These are phyloP conservation scores for Malbranchea zuffiana DNA, from an alignment of 2,329 filamentous ascomycete species.

Conservation along the genomic window DNA sequence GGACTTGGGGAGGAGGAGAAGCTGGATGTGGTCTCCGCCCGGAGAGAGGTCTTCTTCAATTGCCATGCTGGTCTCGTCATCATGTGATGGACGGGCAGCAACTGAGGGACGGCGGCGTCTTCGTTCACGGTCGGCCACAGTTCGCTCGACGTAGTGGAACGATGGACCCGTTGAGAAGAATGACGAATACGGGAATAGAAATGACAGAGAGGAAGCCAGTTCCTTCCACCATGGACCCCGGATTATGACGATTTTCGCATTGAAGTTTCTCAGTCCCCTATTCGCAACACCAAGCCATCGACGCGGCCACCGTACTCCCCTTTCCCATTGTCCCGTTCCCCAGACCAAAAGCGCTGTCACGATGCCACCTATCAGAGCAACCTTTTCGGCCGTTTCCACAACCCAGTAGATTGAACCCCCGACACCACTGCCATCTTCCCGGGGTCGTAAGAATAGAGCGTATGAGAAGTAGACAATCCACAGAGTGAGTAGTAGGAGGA, in stretches of 20 bases:
- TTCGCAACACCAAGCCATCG: slow-evolving; percentile 86
- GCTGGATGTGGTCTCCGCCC: slow-evolving; percentile 82
- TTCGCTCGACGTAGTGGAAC: slow-evolving; percentile 66
- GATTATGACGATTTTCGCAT: slow-evolving; percentile 89
- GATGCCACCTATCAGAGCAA: slow-evolving; percentile 82
- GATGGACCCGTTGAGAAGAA: slow-evolving; percentile 51
- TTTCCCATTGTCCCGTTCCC: slow-evolving; percentile 93
- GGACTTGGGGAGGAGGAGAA: slow-evolving; percentile 82
- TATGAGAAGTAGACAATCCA: slow-evolving; percentile 85
- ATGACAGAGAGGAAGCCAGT: slow-evolving; percentile 57
- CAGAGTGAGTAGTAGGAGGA: slow-evolving; percentile 63
- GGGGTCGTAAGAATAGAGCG: slow-evolving; percentile 84
- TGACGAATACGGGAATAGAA: slow-evolving; percentile 65
- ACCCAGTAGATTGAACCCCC: slow-evolving; percentile 96
- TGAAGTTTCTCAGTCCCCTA: slow-evolving; percentile 79
- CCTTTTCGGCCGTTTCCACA: slow-evolving; percentile 77
- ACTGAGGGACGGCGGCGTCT: slow-evolving; percentile 12
- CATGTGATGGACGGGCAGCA: slow-evolving; percentile 6
- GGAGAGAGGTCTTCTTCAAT: slow-evolving; percentile 84
- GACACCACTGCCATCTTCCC: slow-evolving; percentile 82
- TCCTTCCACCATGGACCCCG: slow-evolving; percentile 75
- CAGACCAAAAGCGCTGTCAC: slow-evolving; percentile 80
- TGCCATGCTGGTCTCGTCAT: slow-evolving; percentile 19
- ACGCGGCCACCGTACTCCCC: slow-evolving; percentile 85
- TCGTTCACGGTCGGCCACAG: slow-evolving; percentile 13